Evolutionary conservation across 805 yeast genomes (phyloP), one percentile per base, ranked within the genome.

Genomic region (Candida nonsorbophila): DNA sequence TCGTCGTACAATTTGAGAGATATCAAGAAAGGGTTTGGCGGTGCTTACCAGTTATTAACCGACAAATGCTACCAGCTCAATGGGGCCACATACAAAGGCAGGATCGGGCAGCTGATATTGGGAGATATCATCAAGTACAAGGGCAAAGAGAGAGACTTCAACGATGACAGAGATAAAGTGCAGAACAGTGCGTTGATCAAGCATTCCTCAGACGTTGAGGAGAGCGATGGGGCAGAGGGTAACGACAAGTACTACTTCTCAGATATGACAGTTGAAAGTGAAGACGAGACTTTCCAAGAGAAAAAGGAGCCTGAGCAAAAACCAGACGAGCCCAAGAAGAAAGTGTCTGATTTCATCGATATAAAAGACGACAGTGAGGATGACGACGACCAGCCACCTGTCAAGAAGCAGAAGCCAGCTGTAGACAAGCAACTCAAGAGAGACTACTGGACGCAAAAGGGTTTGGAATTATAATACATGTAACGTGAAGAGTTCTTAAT

Each of bases 21-120:
- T 44, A 70, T 90, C 33, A 84, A 83, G 48, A 78, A 85, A 42
- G 85, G 95, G 0, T 87, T 90, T 59, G 79, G 80, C 11, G 95
- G 95, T 22, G 95, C 96, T 0, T 87, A 69, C 58, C 92, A 84
- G 47, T 50, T 86, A 30, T 58, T 87, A 20, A 73, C 78, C 0
- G 81, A 79, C 42, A 74, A 77, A 41, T 84, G 95, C 49, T 85
- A 79, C 52, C 84, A 77, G 25, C 58, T 86, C 55, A 72, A 84
- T 43, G 54, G 59, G 9, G 76, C 85, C 0, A 62, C 84, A 0
- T 81, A 79, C 45, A 79, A 74, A 44, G 68, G 72, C 30, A 60
- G 95, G 35, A 42, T 77, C 5, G 88, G 86, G 0, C 74, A 73
- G 53, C 80, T 85, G 42, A 78, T 86, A 5, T 57, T 86, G 31